Evolutionary conservation across 257 asterid species (phyloP).

Genomic region (Solanum bulbocastanum): DNA sequence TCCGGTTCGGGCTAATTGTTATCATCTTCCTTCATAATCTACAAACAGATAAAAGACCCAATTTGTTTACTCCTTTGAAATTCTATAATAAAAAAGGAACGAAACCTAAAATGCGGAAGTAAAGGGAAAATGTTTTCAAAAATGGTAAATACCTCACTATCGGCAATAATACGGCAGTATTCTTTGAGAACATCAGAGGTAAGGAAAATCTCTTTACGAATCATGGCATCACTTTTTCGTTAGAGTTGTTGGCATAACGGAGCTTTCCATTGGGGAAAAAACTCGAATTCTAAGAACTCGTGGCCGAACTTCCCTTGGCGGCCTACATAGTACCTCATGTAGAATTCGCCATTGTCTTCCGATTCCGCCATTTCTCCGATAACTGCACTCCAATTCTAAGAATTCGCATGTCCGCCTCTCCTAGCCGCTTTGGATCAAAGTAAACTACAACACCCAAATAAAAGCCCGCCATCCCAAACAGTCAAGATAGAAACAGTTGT

Average conservation of each 20-base stretch:
- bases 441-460: background rate
- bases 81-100: background rate
- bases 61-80: background rate
- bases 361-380: background rate
- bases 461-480: background rate
- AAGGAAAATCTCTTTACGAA: slow-evolving; percentile 83
- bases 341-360: slow-evolving; percentile 51
- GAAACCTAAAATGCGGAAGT: background rate
- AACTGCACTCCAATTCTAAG: background rate
- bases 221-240: slow-evolving; percentile 98
- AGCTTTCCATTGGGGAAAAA: slow-evolving; percentile 92
- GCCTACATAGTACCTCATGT: slow-evolving; percentile 85
- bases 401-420: background rate
- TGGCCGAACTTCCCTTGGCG: slow-evolving; percentile 84
- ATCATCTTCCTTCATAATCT: slow-evolving; percentile 98
- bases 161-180: slow-evolving; percentile 79
- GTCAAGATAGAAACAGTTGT: no score
- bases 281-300: slow-evolving; percentile 84
- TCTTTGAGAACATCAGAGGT: slow-evolving; percentile 81
- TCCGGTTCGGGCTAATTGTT: slow-evolving; percentile 93
- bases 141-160: slow-evolving; percentile 42
- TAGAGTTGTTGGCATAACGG: slow-evolving; percentile 85
- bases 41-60: background rate
- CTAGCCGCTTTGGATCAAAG: background rate
- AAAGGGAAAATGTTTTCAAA: background rate